A percentile compares a stretch with the other conserved stretches of the same genome.
These are phyloP conservation scores for Colletotrichum costaricense DNA, from an alignment of 2,329 filamentous ascomycete genomes.

Conservation along the genomic window DNA sequence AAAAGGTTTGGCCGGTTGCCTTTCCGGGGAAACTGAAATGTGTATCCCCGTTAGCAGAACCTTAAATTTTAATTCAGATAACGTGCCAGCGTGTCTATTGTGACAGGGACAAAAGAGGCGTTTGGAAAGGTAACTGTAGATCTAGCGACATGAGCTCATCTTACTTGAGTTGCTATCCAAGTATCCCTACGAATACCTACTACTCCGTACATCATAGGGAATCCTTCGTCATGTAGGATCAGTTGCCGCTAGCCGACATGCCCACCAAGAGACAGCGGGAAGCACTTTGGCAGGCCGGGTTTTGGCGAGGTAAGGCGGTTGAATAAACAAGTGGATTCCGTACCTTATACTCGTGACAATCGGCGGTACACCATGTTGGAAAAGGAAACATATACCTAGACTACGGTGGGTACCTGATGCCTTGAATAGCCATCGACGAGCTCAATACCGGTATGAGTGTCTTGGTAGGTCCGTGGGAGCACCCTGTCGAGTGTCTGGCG, in stretches of 20 bases:
- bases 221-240: neutral
- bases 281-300: neutral
- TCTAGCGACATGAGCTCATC: neutral
- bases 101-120: neutral
- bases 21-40: neutral
- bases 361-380: neutral
- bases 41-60: neutral
- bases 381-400: neutral
- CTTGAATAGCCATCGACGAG: neutral
- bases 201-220: neutral
- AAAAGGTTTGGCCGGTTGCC: neutral
- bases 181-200: neutral
- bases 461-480: neutral
- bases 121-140: neutral
- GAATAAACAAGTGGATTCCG: neutral
- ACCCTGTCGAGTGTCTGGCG: neutral
- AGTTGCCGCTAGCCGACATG: neutral
- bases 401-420: neutral
- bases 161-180: neutral
- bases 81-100: neutral
- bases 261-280: neutral
- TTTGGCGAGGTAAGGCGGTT: neutral
- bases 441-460: neutral
- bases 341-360: neutral
- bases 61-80: neutral